Evolutionary conservation across 305 asterid genomes (phyloP), one percentile per base, ranked within the genome.

Genomic region (Fraxinus albicans): DNA sequence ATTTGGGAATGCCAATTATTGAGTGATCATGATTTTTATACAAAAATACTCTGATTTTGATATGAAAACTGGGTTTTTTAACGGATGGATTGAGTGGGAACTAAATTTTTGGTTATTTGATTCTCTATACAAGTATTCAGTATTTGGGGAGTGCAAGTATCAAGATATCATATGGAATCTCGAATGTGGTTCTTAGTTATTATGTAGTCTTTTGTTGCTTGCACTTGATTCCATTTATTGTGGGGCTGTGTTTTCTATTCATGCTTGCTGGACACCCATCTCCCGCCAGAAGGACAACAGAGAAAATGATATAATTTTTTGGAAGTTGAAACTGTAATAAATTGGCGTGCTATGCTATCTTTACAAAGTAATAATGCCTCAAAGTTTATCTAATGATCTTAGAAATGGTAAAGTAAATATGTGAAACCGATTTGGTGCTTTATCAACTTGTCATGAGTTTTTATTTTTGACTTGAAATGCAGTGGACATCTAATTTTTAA

Each of bases 101-200:
- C n/a, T 79, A 35, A 63, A 4, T 77, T 75, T n/a, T 50, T 50
- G 60, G 50, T 23, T 42, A 69, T 73, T 80, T 79, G 73, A 79
- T 38, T 74, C 82, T n/a, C 73, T 84, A 77, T 35, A 76, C 80
- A 74, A 55, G 50, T 63, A 29, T 67, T 81, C 75, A 84, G 79
- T 50, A 44, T 8, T 83, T 44, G 27, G 84, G 35, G 65, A 83
- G 75, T 84, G 84, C 44, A 73, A 53, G 53, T 76, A 77, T 84
- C 85, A 69, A 21, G 83, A 73, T 70, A 70, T 79, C 33, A 31
- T 58, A 44, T 76, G 67, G 73, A 23, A 47, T 63, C 76, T 87
- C 77, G 21, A 47, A 72, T 8, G 33, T 29, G 60, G 53, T 55
- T 77, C 79, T 4, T 31, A 21, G 40, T 79, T 60, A 53, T 35